Evolutionary conservation across 257 asterid genomes (phyloP).

Genomic region (Fraxinus quadrangulata): DNA sequence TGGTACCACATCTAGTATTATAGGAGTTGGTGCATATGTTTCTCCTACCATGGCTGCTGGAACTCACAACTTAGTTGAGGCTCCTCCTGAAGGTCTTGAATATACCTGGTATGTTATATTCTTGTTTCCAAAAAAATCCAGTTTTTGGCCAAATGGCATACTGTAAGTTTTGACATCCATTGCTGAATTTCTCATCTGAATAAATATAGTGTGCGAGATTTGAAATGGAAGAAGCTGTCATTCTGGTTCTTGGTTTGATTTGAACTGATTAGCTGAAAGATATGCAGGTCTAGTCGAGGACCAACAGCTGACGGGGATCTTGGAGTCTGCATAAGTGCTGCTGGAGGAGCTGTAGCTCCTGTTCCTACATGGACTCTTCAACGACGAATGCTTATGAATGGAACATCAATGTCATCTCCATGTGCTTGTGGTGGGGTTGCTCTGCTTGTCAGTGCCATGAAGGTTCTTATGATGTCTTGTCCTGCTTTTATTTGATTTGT

Average conservation of each 20-base stretch:
- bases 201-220: constrained; percentile 14
- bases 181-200: neutral
- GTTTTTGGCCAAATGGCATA: neutral
- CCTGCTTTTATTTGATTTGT: neutral
- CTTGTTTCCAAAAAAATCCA: constrained; percentile 1
- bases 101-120: constrained; percentile 76
- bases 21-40: constrained; percentile 98
- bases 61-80: constrained; percentile 84
- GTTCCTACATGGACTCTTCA: constrained; percentile 99
- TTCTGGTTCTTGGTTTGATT: constrained; percentile 20
- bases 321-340: constrained; percentile 92
- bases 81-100: constrained; percentile 96
- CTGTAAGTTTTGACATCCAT: constrained; percentile 7
- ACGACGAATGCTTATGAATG: constrained; percentile 95
- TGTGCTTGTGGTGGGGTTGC: constrained; percentile 98
- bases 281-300: constrained; percentile 98
- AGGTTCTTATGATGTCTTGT: constrained; percentile 50
- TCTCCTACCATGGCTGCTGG: constrained; percentile 99
- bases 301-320: constrained; percentile 96
- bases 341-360: constrained; percentile 99
- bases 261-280: constrained; percentile 36
- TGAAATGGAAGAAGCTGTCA: constrained; percentile 15
- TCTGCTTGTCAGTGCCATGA: constrained; percentile 93
- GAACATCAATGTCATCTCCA: constrained; percentile 99
- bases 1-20: constrained; percentile 94